These are phyloP conservation scores for Pythium phragmiticola DNA, from an alignment of 352 stramenopile species.

Conservation along the genomic window DNA sequence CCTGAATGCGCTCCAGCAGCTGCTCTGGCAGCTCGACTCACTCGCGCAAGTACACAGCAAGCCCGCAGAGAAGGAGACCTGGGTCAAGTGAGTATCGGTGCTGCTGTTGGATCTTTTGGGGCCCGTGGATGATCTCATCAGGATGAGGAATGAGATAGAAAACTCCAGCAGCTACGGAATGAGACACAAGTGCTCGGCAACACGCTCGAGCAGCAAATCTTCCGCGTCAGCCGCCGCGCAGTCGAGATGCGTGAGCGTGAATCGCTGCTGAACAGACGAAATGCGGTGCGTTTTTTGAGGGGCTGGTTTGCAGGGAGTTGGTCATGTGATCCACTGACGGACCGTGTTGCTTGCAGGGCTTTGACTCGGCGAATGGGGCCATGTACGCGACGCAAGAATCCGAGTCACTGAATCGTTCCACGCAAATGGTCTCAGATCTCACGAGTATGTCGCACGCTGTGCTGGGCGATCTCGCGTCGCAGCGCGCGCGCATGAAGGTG, in stretches of 20 bases:
- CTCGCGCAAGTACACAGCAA: constrained; percentile 61
- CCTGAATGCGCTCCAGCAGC: constrained; percentile 65
- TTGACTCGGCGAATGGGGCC: constrained; percentile 62
- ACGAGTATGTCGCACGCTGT: constrained; percentile 72
- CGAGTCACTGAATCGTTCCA: constrained; percentile 74
- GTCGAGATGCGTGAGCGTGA: constrained; percentile 74
- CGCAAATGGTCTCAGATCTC: constrained; percentile 79
- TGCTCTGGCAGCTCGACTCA: constrained; percentile 83
- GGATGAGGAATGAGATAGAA: constrained; percentile 27
- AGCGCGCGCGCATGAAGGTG: constrained; percentile 71
- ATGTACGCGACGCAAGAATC: constrained; percentile 81
- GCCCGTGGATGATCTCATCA: neutral
- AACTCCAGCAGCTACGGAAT: constrained; percentile 70
- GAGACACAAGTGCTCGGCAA: constrained; percentile 64
- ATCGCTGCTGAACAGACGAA: constrained; percentile 66
- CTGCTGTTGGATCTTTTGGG: neutral
- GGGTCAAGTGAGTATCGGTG: constrained; percentile 48
- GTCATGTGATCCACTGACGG: neutral
- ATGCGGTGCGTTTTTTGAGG: constrained; percentile 33
- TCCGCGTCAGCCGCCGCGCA: constrained; percentile 56
- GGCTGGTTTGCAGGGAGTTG: neutral
- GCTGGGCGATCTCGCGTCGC: constrained; percentile 66
- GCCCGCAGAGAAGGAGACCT: constrained; percentile 63
- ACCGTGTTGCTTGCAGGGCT: constrained; percentile 32
- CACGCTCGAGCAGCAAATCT: constrained; percentile 80